Evolutionary conservation across 2,329 filamentous ascomycete species (phyloP), one percentile per base, ranked within the genome.

Genomic region (Dactylellina cionopaga): DNA sequence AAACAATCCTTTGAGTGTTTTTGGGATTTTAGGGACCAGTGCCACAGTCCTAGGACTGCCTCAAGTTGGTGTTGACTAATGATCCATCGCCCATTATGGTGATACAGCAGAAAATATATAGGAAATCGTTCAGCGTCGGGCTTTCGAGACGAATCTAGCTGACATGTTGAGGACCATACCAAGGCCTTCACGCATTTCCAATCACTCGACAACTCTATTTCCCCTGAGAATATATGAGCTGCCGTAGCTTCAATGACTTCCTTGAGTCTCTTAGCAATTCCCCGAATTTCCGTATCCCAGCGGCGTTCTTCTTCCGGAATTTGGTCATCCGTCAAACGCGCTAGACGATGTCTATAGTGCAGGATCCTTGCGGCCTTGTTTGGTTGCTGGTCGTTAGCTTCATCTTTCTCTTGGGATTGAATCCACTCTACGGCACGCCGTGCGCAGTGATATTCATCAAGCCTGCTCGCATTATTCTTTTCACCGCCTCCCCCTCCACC

Each of bases 101-200:
- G 55, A 27, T 47, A 47, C 9, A 59, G 55, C 2, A 59, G 41
- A 22, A 59, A 59, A n/a, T 59, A n/a, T 46, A 59, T 47, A 11
- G 55, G 55, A 25, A 46, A 29, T 6, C 9, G 11, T 35, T 47
- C 24, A 10, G 5, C 13, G 19, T 35, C 17, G 5, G 17, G 25
- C 1, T 27, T 15, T 19, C 9, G 7, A 1, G 25, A 13, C 10
- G 10, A 6, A 31, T 46, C 13, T 0, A 59, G n/a, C 6, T n/a
- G 41, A 19, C 55, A 59, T 19, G 25, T 37, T 27, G 41, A 22
- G 22, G 55, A 47, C 55, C 55, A 59, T 10, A 47, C 41, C 22
- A 59, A 15, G 1, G 55, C 55, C 39, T 47, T 19, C 6, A 19
- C 39, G 13, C 6, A 17, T 33, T 35, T 37, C 55, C 55, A 59